phyloP scores from a whole-genome alignment of 2,329 filamentous ascomycete species.

The Ceratocystis cacaofunesta region DNA sequence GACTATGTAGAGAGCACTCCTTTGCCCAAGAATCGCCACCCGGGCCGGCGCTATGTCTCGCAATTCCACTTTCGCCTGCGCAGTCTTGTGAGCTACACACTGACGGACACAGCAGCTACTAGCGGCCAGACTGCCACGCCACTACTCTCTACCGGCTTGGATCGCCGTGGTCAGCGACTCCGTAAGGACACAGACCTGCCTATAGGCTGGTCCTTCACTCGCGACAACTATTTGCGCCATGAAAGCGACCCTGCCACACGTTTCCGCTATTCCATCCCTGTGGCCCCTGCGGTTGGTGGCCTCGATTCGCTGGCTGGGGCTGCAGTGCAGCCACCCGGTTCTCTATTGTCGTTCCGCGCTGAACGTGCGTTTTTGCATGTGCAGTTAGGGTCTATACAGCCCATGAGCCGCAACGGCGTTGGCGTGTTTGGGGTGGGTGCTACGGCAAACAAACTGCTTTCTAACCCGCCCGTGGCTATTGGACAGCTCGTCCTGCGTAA shows the following conservation, averaged over 20 bases:
- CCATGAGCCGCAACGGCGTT: slow-evolving; percentile 6
- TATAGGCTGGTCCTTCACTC: slow-evolving; percentile 26
- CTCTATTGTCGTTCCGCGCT: slow-evolving; percentile 29
- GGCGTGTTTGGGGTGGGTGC: background rate
- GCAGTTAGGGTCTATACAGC: slow-evolving; percentile 26
- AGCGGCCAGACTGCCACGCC: slow-evolving; percentile 20
- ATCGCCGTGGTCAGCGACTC: slow-evolving; percentile 27
- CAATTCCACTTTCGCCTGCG: slow-evolving; percentile 28
- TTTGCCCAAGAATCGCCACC: slow-evolving; percentile 23
- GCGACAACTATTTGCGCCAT: slow-evolving; percentile 27
- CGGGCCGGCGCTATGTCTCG: slow-evolving; percentile 25
- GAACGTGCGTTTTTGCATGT: slow-evolving; percentile 29
- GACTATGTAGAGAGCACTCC: slow-evolving; percentile 30
- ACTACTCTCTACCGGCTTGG: slow-evolving; percentile 27
- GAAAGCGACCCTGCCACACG: slow-evolving; percentile 27
- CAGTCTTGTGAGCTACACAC: slow-evolving; percentile 26
- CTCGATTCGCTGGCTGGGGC: slow-evolving; percentile 7
- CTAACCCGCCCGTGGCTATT: slow-evolving; percentile 29
- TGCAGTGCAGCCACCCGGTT: slow-evolving; percentile 25
- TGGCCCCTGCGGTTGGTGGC: slow-evolving; percentile 19
- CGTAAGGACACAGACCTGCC: slow-evolving; percentile 25
- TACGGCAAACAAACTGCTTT: slow-evolving; percentile 18
- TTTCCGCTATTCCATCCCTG: slow-evolving; percentile 31
- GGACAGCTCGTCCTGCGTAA: slow-evolving; percentile 29
- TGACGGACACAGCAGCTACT: slow-evolving; percentile 27